Evolutionary conservation across 768 basidiomycete species (phyloP).

Genomic region (Auriscalpium microsporum): DNA sequence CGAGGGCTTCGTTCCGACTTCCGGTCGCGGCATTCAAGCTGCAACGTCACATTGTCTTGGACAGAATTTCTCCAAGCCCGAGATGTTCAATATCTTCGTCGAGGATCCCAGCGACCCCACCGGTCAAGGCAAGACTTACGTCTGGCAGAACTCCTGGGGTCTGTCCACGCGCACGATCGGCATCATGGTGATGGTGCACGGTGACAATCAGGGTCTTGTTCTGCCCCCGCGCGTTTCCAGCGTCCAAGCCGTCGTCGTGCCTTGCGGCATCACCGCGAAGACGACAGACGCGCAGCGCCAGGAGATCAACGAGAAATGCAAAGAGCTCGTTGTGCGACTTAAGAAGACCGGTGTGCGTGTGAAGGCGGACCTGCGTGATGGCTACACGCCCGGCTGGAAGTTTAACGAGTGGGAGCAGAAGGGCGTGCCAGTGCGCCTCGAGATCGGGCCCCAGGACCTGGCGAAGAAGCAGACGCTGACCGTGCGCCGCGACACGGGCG

Average conservation of each 20-base stretch:
- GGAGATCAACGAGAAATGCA: conserved; percentile 69
- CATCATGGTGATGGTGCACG: conserved; percentile 99
- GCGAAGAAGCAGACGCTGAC: conserved; percentile 71
- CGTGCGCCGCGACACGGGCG: conserved; percentile 76
- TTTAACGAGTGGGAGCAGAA: conserved; percentile 99
- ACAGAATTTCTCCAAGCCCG: conserved; percentile 92
- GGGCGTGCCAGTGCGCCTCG: conserved; percentile 96
- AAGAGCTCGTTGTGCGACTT: conserved; percentile 65
- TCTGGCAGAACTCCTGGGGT: conserved; percentile 99
- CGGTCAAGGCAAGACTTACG: conserved; percentile 62
- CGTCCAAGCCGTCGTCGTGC: conserved; percentile 85
- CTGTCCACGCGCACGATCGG: conserved; percentile 93
- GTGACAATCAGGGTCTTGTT: conserved; percentile 94
- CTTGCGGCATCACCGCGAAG: conserved; percentile 90
- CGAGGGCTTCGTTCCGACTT: conserved; percentile 95
- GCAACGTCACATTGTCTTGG: conserved; percentile 98
- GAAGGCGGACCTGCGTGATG: conserved; percentile 87
- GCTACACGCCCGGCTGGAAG: conserved; percentile 97
- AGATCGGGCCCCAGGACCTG: conserved; percentile 92
- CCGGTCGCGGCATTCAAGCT: conserved; percentile 95
- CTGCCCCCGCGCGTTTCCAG: conserved; percentile 96
- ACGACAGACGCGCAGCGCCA: conserved; percentile 58
- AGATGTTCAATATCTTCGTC: conserved; percentile 98
- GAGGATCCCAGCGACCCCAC: conserved; percentile 81
- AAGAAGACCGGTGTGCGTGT: conserved; percentile 70